Percentiles rank a stretch among this genome's conserved stretches.
Evolutionary conservation across 768 basidiomycete genomes (phyloP).

Genomic region (Dentipellis sp.): DNA sequence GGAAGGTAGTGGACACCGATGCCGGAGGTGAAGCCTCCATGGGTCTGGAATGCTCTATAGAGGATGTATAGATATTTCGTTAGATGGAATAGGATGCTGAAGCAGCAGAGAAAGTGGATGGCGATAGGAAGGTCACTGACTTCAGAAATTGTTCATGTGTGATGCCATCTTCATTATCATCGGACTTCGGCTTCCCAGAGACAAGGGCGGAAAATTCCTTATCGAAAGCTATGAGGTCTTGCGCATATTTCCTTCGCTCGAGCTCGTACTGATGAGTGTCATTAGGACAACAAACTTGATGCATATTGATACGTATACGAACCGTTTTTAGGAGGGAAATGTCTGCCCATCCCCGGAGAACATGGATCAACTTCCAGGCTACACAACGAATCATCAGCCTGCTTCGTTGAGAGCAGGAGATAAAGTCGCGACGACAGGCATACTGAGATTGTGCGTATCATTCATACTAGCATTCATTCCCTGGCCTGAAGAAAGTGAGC

Average conservation of each 20-base stretch:
- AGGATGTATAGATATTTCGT: not conserved
- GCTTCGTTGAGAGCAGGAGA: not conserved
- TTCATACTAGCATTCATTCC: conserved; percentile 48
- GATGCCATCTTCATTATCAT: conserved; percentile 34
- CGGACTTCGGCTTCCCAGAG: conserved; percentile 40
- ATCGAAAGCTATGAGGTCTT: conserved; percentile 46
- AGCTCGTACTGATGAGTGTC: conserved; percentile 33
- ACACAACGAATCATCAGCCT: not conserved
- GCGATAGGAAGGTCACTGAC: conserved; percentile 19
- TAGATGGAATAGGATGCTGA: not conserved
- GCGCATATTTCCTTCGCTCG: conserved; percentile 43
- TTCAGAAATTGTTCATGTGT: conserved; percentile 39
- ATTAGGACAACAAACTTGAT: not conserved
- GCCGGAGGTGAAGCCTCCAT: conserved; percentile 37
- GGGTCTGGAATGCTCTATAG: conserved; percentile 33
- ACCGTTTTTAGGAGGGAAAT: conserved; percentile 37
- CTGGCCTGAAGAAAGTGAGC: conserved; percentile 31
- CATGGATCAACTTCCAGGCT: conserved; percentile 47
- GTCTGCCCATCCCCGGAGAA: conserved; percentile 38
- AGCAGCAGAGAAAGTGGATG: not conserved
- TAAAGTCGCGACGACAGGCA: not conserved
- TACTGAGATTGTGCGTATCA: conserved; percentile 43
- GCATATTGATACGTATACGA: too few species aligned
- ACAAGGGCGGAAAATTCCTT: conserved; percentile 41
- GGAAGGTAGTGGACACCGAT: conserved; percentile 39